Evolutionary conservation across 2,329 filamentous ascomycete species (phyloP).

Genomic region (Beauveria asiatica): DNA sequence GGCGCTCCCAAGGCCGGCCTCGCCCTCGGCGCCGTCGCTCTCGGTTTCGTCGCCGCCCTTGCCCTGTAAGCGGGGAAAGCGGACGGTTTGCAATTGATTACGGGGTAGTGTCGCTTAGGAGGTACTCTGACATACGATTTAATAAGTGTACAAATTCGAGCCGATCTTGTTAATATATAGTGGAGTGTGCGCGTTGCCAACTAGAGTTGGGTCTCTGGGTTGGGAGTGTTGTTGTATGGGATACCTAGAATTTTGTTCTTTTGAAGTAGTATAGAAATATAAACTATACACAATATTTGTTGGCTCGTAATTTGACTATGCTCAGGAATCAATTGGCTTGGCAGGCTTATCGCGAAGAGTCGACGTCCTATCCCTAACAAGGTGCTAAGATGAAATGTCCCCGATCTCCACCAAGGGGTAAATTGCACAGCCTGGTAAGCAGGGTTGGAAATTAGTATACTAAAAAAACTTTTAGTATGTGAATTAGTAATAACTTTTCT

Average conservation of each 20-base stretch:
- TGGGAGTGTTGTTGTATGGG: slow-evolving; percentile 7
- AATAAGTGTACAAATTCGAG: slow-evolving; percentile 12
- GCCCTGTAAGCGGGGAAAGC: slow-evolving; percentile 18
- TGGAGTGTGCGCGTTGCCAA: not conserved
- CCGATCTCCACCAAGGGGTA: too few relatives aligned
- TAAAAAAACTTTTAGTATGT: too few relatives aligned
- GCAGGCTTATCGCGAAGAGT: too few relatives aligned
- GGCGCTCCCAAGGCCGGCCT: slow-evolving; percentile 19
- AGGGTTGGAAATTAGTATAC: too few relatives aligned
- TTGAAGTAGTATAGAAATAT: not conserved
- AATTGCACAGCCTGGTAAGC: too few relatives aligned
- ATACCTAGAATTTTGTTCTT: slow-evolving; percentile 1
- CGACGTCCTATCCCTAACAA: too few relatives aligned
- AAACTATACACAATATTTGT: not conserved
- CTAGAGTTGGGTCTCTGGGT: not conserved
- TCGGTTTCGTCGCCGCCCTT: slow-evolving; percentile 21
- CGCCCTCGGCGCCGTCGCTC: slow-evolving; percentile 18
- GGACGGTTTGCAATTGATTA: not conserved
- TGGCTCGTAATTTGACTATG: not conserved
- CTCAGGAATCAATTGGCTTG: too few relatives aligned
- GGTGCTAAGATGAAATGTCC: too few relatives aligned
- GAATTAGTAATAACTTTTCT: too few relatives aligned
- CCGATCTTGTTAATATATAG: slow-evolving; percentile 10
- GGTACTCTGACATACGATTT: not conserved
- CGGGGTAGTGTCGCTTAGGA: not conserved